Base-by-base conservation (phyloP, 2,329 filamentous ascomycete genomes). In the Fusarium sp. region DNA sequence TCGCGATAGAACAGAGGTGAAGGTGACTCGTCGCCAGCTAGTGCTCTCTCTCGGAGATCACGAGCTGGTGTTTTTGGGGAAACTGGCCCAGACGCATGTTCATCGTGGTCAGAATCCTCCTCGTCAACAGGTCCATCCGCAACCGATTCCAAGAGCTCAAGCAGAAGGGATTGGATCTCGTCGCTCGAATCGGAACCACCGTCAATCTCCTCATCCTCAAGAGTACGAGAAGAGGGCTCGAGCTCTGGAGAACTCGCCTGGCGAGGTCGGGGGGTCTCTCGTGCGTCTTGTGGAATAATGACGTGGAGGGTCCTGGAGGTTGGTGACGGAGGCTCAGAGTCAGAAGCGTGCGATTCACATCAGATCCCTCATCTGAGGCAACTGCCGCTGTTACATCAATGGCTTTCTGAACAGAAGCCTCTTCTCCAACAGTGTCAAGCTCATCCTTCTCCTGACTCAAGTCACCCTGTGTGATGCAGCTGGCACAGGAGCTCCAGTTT, bases 241-340 rank as follows among this genome's bases (percentile, higher is more conserved):
- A 35, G 57, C 52, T 50, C 20, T 16, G 27, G 54, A 10, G 58
- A 67, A 32, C 32, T 50, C n/a, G 6, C 14, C 50, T 27, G 39
- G 18, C 32, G 50, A 18, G 20, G 34, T 13, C 23, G 34, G 27
- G 16, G 41, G 20, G 18, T 6, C n/a, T 39, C 61, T 20, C 25
- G n/a, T 25, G 20, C 27, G 18, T 63, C 43, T 34, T 43, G 20
- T 34, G 63, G 25, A 20, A 48, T 30, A 9, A 37, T 37, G 34
- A 23, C n/a, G 34, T 57, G 30, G 25, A 32, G 41, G 20, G 48
- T 30, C 23, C 20, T 48, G 18, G 56, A 18, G 32, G 52, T 58
- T 20, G 61, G 62, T 23, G 63, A 72, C 27, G 56, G 27, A 58
- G 62, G 59, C 41, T 73, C 58, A n/a, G 59, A 41, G 10, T 62